Percentiles rank a stretch among this genome's conserved stretches.
These are phyloP conservation scores for Lomentospora prolificans DNA, from an alignment of 2,329 filamentous ascomycete genomes.

Conservation along the genomic window DNA sequence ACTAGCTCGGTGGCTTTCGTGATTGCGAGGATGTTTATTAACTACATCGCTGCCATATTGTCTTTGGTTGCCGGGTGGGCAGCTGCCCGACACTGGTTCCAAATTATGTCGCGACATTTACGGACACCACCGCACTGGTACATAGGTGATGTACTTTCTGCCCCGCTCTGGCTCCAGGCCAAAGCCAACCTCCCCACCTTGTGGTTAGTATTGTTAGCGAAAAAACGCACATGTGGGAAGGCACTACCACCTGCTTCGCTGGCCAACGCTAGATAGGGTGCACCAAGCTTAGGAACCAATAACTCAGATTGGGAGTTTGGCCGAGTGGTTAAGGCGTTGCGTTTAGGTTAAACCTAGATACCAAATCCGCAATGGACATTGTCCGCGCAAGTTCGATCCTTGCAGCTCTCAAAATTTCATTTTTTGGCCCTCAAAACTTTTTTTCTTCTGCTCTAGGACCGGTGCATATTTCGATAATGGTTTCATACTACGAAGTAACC, in stretches of 20 bases:
- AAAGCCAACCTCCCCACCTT: neutral
- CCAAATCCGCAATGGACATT: slow-evolving; percentile 30
- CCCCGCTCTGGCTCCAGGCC: neutral
- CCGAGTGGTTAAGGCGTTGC: slow-evolving; percentile 49
- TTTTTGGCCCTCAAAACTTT: slow-evolving; percentile 13
- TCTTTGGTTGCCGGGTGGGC: slow-evolving; percentile 5
- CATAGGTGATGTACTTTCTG: neutral
- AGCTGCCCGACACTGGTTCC: too few species aligned
- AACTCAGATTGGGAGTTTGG: slow-evolving; percentile 27
- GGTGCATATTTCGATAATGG: too few species aligned
- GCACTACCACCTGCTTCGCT: neutral
- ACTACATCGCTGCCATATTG: neutral
- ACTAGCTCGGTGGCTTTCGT: neutral
- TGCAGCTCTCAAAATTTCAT: slow-evolving; percentile 29
- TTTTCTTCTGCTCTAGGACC: slow-evolving; percentile 12
- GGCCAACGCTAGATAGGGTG: neutral
- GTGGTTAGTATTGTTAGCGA: neutral
- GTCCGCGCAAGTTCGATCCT: slow-evolving; percentile 43
- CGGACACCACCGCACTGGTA: neutral
- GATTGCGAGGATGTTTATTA: slow-evolving; percentile 3
- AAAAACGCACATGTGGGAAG: neutral
- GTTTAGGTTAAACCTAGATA: slow-evolving; percentile 32
- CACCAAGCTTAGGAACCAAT: neutral
- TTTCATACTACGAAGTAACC: too few species aligned
- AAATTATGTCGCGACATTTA: too few species aligned